phyloP scores from a whole-genome alignment of 306 rosid species.

The Gastrolobium bilobum region DNA sequence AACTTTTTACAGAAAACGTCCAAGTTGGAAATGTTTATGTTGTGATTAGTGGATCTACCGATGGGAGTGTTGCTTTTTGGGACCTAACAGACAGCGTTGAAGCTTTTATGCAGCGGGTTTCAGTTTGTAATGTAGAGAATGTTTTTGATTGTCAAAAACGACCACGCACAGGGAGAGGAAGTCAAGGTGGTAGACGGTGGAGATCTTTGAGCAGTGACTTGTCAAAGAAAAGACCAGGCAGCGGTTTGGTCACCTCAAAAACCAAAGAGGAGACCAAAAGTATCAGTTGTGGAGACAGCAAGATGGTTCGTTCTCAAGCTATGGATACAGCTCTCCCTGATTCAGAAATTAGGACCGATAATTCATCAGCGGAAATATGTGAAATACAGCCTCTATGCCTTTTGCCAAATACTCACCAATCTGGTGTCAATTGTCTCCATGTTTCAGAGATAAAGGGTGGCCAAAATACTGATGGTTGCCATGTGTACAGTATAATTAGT shows the following conservation, averaged over 20 bases:
- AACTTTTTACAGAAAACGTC: conserved; percentile 57
- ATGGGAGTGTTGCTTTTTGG: conserved; percentile 95
- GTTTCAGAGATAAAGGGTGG: conserved; percentile 70
- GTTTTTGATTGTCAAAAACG: conserved; percentile 82
- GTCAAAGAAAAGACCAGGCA: conserved; percentile 56
- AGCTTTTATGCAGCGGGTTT: conserved; percentile 75
- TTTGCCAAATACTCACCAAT: conserved; percentile 74
- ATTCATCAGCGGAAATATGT: conserved; percentile 58
- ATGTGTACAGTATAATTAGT: conserved; percentile 67
- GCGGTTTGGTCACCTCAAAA: conserved; percentile 42
- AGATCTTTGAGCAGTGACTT: conserved; percentile 68
- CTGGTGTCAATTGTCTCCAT: conserved; percentile 95
- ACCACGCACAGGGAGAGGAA: conserved; percentile 95
- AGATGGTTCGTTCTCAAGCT: conserved; percentile 52
- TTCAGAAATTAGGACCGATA: conserved; percentile 50
- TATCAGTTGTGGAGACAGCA: conserved; percentile 48
- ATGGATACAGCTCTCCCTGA: conserved; percentile 47
- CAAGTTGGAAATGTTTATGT: conserved; percentile 62
- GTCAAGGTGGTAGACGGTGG: conserved; percentile 98
- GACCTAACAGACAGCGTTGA: conserved; percentile 74
- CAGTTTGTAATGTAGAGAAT: conserved; percentile 63
- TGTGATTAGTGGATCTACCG: conserved; percentile 92
- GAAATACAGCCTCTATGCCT: conserved; percentile 75
- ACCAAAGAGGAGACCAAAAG: conserved; percentile 42
- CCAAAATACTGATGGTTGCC: conserved; percentile 51